These are phyloP conservation scores for Alternaria metachromatica DNA, from an alignment of 2,329 filamentous ascomycete species.

Conservation along the genomic window DNA sequence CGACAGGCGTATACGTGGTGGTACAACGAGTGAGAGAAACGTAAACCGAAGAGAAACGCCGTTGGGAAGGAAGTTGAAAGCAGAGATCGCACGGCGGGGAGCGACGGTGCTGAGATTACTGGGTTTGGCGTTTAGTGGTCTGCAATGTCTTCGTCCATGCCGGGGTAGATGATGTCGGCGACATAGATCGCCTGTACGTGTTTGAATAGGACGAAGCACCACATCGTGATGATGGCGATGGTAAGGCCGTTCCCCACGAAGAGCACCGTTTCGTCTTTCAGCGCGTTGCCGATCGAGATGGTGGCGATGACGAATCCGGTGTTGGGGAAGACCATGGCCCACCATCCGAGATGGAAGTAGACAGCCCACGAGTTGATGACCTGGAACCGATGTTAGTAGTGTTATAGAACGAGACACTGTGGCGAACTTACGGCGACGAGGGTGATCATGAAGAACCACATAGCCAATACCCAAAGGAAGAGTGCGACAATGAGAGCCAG, in stretches of 20 bases:
- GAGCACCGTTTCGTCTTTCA: constrained; percentile 45
- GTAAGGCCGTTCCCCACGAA: constrained; percentile 58
- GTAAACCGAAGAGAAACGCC: background rate
- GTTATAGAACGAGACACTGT: constrained; percentile 31
- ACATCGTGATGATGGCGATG: constrained; percentile 59
- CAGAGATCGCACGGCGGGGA: background rate
- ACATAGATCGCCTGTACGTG: constrained; percentile 60
- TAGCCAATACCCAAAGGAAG: constrained; percentile 68
- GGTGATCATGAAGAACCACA: constrained; percentile 62
- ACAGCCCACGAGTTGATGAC: constrained; percentile 42
- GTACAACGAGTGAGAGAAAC: constrained; percentile 19
- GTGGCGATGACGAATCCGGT: constrained; percentile 54
- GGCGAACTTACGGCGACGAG: constrained; percentile 44
- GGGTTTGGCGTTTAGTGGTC: constrained; percentile 30
- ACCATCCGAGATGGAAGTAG: constrained; percentile 70
- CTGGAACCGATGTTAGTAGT: constrained; percentile 34
- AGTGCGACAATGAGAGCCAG: constrained; percentile 59
- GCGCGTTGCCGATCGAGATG: constrained; percentile 47
- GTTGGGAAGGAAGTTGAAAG: background rate
- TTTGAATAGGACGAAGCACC: constrained; percentile 60
- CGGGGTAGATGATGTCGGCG: constrained; percentile 64
- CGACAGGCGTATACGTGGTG: constrained; percentile 7
- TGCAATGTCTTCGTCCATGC: constrained; percentile 64
- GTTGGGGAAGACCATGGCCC: constrained; percentile 61
- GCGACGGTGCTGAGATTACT: background rate